Evolutionary conservation across 2,329 filamentous ascomycete genomes (phyloP), one percentile per base, ranked within the genome.

Genomic region (Lecanicillium sp.): DNA sequence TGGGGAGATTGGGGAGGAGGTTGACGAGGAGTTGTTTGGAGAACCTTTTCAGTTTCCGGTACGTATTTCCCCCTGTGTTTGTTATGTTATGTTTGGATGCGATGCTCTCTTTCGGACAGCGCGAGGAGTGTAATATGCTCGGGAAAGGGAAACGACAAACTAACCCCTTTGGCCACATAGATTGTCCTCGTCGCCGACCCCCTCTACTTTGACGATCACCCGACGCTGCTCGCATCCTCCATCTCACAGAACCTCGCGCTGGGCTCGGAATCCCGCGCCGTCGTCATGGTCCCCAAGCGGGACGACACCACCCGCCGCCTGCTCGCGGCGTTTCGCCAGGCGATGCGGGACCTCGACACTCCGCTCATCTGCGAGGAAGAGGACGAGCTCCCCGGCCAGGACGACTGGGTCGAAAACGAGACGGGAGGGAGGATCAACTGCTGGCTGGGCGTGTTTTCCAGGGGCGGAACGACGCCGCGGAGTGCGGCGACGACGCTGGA

Each of bases 141-240:
- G n/a, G n/a, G n/a, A n/a, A n/a, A n/a, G n/a, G n/a, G n/a, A n/a
- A 25, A 25, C 11, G 22, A 6, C 22, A 25, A 25, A 25, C 22
- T 25, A 25, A 25, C 22, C 6, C 22, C 22, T 5, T 11, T n/a
- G 29, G 13, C 31, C 17, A 28, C 35, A 5, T 57, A 82, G 68
- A 65, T 95, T 39, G 78, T 97, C 31, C 70, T 98, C 3, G 87
- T 79, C 3, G 87, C 90, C 3, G 92, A 98, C 58, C 77, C 87
- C 1, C 66, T 98, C 15, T 97, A 97, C 60, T 87, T 89, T 33
- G 74, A 88, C 35, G 74, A 84, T 4, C 92, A 97, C 54, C 87
- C 90, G 0, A 62, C 59, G 3, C 75, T 92, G 52, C 72, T 97
- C 17, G 79, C 81, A 0, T 68, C 78, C 12, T 81, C 85, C 12